phyloP scores from a whole-genome alignment of 2,329 filamentous ascomycete species.

The Diplodia corticola region DNA sequence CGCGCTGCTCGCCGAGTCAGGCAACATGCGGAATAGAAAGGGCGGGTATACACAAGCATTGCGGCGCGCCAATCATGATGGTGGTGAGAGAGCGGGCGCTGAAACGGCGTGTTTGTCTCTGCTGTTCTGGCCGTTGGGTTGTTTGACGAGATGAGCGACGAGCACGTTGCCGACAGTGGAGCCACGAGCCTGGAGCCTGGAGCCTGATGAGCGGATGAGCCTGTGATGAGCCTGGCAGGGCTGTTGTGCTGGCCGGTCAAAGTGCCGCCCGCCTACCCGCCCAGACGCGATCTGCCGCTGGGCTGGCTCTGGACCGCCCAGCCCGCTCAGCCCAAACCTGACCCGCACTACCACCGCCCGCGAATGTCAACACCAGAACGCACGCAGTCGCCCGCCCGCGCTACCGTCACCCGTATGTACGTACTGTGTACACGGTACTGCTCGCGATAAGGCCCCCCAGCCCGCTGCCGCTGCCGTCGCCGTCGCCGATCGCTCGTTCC shows the following conservation, averaged over 20 bases:
- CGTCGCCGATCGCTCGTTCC: neutral
- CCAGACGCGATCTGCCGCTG: neutral
- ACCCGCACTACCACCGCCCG: neutral
- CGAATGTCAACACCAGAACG: neutral
- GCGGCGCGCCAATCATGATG: slow-evolving; percentile 5
- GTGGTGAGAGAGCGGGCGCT: slow-evolving; percentile 8
- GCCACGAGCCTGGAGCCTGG: no score
- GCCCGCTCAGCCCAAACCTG: neutral
- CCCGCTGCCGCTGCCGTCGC: neutral
- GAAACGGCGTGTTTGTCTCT: slow-evolving; percentile 24
- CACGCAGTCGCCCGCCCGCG: neutral
- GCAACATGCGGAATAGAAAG: slow-evolving; percentile 4
- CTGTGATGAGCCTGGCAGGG: neutral
- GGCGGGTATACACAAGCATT: slow-evolving; percentile 11
- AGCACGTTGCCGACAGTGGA: neutral
- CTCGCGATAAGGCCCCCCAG: neutral
- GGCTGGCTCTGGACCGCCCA: neutral
- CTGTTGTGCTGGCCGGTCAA: neutral
- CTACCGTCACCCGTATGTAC: no score
- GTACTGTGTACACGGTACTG: no score
- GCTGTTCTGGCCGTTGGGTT: neutral
- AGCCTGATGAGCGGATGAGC: no score
- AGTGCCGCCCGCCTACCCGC: no score
- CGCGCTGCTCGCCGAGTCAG: neutral
- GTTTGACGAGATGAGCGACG: slow-evolving; percentile 13